Base-by-base conservation (phyloP, 2,329 filamentous ascomycete genomes). In the Atkinsonella texensis region DNA sequence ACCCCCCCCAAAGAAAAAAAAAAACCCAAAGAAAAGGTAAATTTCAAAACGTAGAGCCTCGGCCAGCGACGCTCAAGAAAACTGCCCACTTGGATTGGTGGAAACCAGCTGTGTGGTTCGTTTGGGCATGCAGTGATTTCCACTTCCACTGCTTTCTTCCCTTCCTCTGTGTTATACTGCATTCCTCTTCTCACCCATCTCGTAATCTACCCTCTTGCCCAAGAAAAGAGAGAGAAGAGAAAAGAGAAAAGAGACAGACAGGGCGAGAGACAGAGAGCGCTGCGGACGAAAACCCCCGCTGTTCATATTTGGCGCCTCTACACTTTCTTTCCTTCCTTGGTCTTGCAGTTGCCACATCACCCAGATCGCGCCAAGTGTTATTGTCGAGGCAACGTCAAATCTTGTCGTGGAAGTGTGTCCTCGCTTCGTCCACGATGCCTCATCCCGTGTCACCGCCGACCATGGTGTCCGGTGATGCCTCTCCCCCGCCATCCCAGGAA, bases 401-500 rank as follows among this genome's bases (percentile, higher is more conserved):
- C 1, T 46, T 15, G 2, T 44, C 23, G 18, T 9, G 17, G 13
- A 9, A 10, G 13, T 5, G 18, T 28, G 6, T 31, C 13, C 18
- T 20, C 42, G 20, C 40, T 9, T 12, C 18, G 28, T 47, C 52
- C 55, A 62, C 59, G 56, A 75, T 75, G 72, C 71, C 72, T 72
- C 72, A 75, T 60, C 70, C 70, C 55, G 66, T 74, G 56, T 68
- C 73, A 59, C 72, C 74, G 62, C 74, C 72, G 52, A 67, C 67
- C 60, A 70, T 74, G 69, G 70, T 75, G 59, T 71, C 71, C 58
- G 68, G 69, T 58, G 71, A 69, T 57, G 67, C 71, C 62, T 65
- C 72, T 66, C 74, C 76, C 59, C 74, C 81, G 57, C 84, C 84
- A 56, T 77, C 81, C 33, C 70, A 79, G 60, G 79, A 82, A 57